A percentile compares a stretch with the other conserved stretches of the same genome.
Conservation (phyloP, 164 flowering plant species). For the Taxillus chinensis region DNA sequence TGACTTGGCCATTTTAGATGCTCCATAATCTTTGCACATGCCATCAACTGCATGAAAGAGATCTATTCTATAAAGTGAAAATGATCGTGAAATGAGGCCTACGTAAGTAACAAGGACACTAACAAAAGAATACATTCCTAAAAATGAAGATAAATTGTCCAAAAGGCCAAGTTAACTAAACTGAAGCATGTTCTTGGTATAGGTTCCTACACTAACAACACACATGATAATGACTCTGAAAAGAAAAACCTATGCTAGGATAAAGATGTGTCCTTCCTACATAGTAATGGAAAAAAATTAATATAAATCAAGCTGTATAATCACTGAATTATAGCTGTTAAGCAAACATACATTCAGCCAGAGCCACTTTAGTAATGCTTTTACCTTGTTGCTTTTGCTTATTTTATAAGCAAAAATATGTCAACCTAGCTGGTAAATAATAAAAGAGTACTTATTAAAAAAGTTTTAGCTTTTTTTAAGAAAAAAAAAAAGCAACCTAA, state of each 20-base stretch:
- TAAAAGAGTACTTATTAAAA: too few relatives aligned
- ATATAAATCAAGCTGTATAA: too few relatives aligned
- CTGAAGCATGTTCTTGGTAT: not conserved
- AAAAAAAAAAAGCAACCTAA: too few relatives aligned
- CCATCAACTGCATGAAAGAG: slow-evolving; percentile 75
- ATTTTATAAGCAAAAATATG: too few relatives aligned
- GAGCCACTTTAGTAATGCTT: too few relatives aligned
- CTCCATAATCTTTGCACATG: slow-evolving; percentile 62
- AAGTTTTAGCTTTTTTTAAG: too few relatives aligned
- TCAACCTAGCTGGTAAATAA: too few relatives aligned
- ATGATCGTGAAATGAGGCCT: slow-evolving; percentile 13
- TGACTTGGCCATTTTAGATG: slow-evolving; percentile 80
- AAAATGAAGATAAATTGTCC: not conserved
- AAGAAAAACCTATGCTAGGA: not conserved
- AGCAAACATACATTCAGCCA: too few relatives aligned
- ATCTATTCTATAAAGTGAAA: slow-evolving; percentile 49
- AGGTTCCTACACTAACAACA: not conserved
- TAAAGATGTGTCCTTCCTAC: not conserved
- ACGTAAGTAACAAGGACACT: slow-evolving; percentile 8
- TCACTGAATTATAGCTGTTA: too few relatives aligned
- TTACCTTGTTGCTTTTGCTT: too few relatives aligned
- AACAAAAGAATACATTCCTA: not conserved
- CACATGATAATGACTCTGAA: not conserved
- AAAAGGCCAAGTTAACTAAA: not conserved
- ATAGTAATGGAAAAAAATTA: too few relatives aligned